Evolutionary conservation across 2,329 filamentous ascomycete species (phyloP).

Genomic region (Grosmannia penicillata): DNA sequence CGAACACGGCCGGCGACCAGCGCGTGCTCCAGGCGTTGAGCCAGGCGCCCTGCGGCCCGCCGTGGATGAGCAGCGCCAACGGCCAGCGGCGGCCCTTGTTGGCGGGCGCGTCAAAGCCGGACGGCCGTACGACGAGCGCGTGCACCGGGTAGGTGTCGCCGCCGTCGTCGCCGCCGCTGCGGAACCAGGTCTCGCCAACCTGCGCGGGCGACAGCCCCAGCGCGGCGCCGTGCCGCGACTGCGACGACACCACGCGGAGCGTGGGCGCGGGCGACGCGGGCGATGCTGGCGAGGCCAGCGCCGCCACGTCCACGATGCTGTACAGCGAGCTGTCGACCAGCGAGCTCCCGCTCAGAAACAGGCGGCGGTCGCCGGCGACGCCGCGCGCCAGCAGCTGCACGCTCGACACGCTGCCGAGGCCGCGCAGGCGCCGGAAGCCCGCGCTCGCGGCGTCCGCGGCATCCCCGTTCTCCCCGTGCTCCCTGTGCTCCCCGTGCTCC

Average conservation of each 20-base stretch:
- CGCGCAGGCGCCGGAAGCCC: constrained; percentile 5
- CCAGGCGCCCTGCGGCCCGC: constrained; percentile 69
- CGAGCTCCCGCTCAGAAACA: constrained; percentile 55
- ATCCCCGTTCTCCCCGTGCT: neutral
- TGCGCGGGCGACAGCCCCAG: constrained; percentile 52
- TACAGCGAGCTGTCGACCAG: constrained; percentile 61
- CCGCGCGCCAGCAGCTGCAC: constrained; percentile 31
- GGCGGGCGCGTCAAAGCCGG: constrained; percentile 50
- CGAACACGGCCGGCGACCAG: constrained; percentile 78
- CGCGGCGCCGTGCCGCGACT: constrained; percentile 47
- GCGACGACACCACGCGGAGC: constrained; percentile 42
- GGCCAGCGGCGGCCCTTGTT: constrained; percentile 44
- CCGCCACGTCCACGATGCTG: constrained; percentile 35
- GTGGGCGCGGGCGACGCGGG: constrained; percentile 8
- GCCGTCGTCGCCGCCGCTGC: constrained; percentile 48
- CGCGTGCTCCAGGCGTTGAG: constrained; percentile 62
- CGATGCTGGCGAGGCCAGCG: neutral
- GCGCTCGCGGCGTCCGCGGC: neutral
- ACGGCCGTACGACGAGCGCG: constrained; percentile 52
- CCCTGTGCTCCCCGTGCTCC: neutral
- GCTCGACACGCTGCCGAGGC: constrained; percentile 37
- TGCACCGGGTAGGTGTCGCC: constrained; percentile 52
- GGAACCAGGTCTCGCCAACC: constrained; percentile 54
- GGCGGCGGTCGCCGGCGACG: constrained; percentile 18
- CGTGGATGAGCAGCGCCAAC: constrained; percentile 66